Conservation (phyloP, 2,329 filamentous ascomycete genomes). For the Aureobasidium sp. region DNA sequence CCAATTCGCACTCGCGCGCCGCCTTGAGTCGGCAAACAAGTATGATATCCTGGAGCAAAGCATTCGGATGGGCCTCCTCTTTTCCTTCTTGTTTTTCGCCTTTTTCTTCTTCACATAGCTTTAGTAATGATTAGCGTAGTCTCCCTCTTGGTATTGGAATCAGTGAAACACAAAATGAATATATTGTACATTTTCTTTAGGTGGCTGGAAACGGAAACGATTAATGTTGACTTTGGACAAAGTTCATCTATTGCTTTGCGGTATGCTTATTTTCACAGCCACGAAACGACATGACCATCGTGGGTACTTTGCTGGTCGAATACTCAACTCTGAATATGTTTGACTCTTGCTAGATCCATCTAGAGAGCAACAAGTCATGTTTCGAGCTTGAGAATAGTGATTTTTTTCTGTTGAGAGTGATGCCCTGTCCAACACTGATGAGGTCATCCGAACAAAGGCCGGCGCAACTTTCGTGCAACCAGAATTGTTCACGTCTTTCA, state of each 20-base stretch:
- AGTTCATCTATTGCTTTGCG: neutral
- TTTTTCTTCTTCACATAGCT: constrained; percentile 5
- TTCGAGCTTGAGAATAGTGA: neutral
- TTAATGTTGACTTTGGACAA: neutral
- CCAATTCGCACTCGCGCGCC: constrained; percentile 11
- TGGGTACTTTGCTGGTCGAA: neutral
- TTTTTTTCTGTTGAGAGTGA: neutral
- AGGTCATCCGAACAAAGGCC: constrained; percentile 8
- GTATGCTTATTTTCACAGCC: no score
- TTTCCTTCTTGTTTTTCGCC: neutral
- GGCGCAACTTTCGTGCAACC: constrained; percentile 1
- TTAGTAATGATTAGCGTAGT: constrained; percentile 12
- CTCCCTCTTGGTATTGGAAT: neutral
- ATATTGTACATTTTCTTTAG: neutral
- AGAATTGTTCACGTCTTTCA: neutral
- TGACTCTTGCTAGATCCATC: no score
- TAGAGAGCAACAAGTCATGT: no score
- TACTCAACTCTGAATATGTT: neutral
- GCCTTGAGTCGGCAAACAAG: neutral
- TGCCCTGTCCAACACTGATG: neutral
- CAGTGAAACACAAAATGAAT: neutral
- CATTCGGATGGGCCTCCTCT: neutral
- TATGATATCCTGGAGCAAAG: constrained; percentile 12
- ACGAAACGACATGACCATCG: no score
- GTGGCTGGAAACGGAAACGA: neutral